Percentiles rank a stretch among this genome's conserved stretches.
These are phyloP conservation scores for Solanum gandarillasii DNA, from an alignment of 257 asterid genomes.

Conservation along the genomic window DNA sequence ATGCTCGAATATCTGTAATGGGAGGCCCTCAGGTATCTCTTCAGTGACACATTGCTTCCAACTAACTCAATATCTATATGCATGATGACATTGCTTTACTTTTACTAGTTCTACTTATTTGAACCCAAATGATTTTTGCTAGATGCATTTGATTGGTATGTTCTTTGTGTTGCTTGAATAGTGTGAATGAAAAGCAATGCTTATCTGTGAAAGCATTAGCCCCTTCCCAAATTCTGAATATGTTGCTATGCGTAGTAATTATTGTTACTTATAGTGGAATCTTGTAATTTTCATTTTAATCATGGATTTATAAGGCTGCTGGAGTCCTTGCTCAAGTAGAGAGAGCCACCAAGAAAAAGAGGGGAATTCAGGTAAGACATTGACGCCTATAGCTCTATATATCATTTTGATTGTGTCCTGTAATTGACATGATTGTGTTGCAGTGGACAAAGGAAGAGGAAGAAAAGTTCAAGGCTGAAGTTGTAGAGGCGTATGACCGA, in stretches of 20 bases:
- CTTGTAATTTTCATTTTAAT: neutral
- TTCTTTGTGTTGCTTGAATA: neutral
- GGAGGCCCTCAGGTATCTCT: slow-evolving; percentile 90
- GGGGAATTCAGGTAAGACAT: slow-evolving; percentile 45
- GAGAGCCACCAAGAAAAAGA: slow-evolving; percentile 56
- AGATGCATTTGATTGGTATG: neutral
- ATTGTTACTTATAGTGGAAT: neutral
- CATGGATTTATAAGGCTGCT: slow-evolving; percentile 62
- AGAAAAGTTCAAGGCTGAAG: slow-evolving; percentile 63
- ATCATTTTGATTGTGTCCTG: neutral
- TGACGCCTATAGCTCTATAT: neutral
- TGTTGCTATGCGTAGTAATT: neutral
- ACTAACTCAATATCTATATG: neutral
- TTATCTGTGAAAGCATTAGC: neutral
- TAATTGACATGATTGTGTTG: neutral
- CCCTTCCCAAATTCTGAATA: neutral
- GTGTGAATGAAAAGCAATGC: neutral
- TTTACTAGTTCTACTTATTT: neutral
- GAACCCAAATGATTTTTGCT: neutral
- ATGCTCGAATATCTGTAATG: slow-evolving; percentile 94
- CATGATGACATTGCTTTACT: neutral
- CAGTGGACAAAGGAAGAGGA: slow-evolving; percentile 93
- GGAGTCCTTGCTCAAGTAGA: slow-evolving; percentile 89
- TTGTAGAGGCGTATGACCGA: slow-evolving; percentile 69
- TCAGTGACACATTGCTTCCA: neutral